These are phyloP conservation scores for Striga asiatica DNA, from an alignment of 257 asterid species.

Conservation along the genomic window DNA sequence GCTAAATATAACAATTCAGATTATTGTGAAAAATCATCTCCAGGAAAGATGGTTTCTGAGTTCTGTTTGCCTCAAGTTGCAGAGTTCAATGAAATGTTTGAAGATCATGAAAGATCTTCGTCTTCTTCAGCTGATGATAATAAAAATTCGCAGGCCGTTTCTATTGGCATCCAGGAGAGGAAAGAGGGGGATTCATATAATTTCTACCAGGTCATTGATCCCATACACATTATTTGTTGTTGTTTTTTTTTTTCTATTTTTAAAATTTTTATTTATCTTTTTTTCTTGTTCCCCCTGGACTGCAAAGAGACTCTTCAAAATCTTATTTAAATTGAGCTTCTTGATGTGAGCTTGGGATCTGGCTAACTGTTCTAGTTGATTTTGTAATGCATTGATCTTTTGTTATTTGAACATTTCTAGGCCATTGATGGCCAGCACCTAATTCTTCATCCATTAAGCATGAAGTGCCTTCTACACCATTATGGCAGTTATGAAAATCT, in stretches of 20 bases:
- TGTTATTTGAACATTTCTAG: slow-evolving; percentile 31
- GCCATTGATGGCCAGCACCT: slow-evolving; percentile 87
- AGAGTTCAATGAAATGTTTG: slow-evolving; percentile 22
- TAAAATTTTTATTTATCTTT: no score
- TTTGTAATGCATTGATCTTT: background rate
- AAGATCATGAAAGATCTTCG: slow-evolving; percentile 27
- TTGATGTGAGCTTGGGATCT: background rate
- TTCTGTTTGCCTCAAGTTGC: slow-evolving; percentile 26
- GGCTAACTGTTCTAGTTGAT: background rate
- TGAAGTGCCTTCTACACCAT: slow-evolving; percentile 90
- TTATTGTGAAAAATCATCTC: slow-evolving; percentile 23
- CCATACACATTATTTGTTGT: no score
- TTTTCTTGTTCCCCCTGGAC: background rate
- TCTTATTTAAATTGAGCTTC: background rate
- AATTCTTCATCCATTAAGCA: slow-evolving; percentile 71
- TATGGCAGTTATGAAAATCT: slow-evolving; percentile 66
- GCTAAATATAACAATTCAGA: slow-evolving; percentile 18
- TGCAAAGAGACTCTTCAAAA: background rate
- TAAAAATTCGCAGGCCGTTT: slow-evolving; percentile 14
- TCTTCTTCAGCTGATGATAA: slow-evolving; percentile 29
- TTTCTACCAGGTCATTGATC: slow-evolving; percentile 72
- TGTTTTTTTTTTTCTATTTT: no score
- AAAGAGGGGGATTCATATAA: slow-evolving; percentile 47
- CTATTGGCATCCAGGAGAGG: slow-evolving; percentile 24
- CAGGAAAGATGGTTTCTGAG: slow-evolving; percentile 21